phyloP scores from a whole-genome alignment of 805 yeast species.

The Grigorovia jiainica region DNA sequence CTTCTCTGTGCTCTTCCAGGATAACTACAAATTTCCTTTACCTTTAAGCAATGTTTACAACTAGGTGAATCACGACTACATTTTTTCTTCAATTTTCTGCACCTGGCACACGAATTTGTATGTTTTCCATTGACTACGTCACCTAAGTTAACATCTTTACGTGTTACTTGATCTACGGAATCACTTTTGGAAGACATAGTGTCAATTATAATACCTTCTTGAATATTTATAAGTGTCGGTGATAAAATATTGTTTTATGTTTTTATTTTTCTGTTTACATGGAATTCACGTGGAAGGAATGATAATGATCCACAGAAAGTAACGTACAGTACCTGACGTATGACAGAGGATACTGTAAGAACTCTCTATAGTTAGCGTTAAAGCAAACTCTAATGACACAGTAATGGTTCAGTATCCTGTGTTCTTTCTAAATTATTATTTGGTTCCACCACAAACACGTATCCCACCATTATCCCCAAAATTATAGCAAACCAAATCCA shows the following conservation, averaged over 20 bases:
- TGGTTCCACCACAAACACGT: constrained; percentile 11
- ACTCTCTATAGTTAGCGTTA: no score
- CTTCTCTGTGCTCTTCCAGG: constrained; percentile 37
- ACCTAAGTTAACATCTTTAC: background rate
- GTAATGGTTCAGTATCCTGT: constrained; percentile 17
- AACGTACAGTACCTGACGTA: no score
- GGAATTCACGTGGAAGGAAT: no score
- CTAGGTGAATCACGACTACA: constrained; percentile 37
- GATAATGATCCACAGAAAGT: no score
- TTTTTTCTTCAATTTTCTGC: constrained; percentile 41
- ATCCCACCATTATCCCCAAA: constrained; percentile 61
- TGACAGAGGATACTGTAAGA: no score
- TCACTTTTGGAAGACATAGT: background rate
- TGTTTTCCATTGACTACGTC: constrained; percentile 4
- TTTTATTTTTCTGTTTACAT: no score
- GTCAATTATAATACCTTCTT: background rate
- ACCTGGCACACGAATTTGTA: constrained; percentile 36
- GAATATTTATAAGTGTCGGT: no score
- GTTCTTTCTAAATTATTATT: constrained; percentile 6
- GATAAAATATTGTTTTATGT: no score
- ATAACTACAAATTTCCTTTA: constrained; percentile 32
- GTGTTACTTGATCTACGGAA: background rate
- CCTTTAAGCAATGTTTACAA: constrained; percentile 36
- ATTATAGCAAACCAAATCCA: constrained; percentile 74
- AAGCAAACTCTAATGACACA: constrained; percentile 1